Conservation (phyloP, 2,329 filamentous ascomycete species). For the Cladophialophora immunda region DNA sequence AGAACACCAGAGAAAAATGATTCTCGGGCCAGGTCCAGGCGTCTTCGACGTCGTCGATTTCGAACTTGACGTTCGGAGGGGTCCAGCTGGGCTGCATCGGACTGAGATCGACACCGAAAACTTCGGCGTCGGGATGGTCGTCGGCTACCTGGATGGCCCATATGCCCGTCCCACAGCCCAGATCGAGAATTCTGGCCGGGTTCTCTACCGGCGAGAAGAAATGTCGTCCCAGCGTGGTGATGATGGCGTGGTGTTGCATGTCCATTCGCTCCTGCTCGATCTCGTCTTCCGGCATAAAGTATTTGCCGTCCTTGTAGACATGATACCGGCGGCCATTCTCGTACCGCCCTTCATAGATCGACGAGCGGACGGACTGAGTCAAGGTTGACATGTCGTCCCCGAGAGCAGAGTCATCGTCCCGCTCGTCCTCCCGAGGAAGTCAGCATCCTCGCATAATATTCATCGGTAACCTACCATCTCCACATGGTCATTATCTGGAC, state of each 20-base stretch:
- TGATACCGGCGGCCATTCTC: constrained; percentile 39
- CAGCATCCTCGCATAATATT: too few species aligned
- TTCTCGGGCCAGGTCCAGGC: constrained; percentile 62
- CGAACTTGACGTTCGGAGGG: constrained; percentile 64
- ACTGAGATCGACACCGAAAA: constrained; percentile 38
- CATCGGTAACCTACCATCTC: too few species aligned
- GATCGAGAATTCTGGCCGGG: constrained; percentile 44
- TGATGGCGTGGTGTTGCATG: constrained; percentile 45
- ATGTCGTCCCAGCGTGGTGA: constrained; percentile 30
- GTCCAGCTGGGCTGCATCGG: constrained; percentile 47
- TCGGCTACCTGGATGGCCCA: constrained; percentile 50
- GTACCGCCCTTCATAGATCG: constrained; percentile 18
- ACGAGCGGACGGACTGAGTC: constrained; percentile 19
- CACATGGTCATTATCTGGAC: too few species aligned
- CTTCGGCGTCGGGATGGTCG: constrained; percentile 40
- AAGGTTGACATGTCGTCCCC: background rate
- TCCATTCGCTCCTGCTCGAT: constrained; percentile 48
- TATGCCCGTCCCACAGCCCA: constrained; percentile 48
- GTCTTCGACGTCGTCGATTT: constrained; percentile 66
- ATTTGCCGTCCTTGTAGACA: constrained; percentile 38
- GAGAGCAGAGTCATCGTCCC: background rate
- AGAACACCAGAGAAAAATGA: constrained; percentile 69
- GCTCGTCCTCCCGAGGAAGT: too few species aligned
- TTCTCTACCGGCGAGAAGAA: constrained; percentile 39
- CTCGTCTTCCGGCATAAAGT: constrained; percentile 48